Percentiles rank a stretch among this genome's conserved stretches.
Conservation (phyloP, 805 yeast species). For the Kazachstania viticola region DNA sequence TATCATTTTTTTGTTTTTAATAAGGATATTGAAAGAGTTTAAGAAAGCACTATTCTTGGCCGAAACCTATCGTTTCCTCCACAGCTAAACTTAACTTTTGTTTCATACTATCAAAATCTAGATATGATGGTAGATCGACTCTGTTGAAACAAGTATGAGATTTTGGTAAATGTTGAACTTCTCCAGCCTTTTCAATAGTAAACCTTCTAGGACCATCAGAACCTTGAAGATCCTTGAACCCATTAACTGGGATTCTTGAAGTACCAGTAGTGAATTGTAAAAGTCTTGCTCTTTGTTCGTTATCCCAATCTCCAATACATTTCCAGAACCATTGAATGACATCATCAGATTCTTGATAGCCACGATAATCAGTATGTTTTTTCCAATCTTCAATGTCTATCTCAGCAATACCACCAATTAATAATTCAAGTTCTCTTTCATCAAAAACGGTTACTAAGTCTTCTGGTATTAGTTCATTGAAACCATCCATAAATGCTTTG, state of each 20-base stretch:
- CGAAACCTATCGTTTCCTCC: conserved; percentile 98
- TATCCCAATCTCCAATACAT: conserved; percentile 86
- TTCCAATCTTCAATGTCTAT: conserved; percentile 99
- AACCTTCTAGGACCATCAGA: conserved; percentile 98
- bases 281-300: conserved; percentile 90
- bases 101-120: conserved; percentile 69
- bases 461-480: conserved; percentile 94
- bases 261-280: conserved; percentile 98
- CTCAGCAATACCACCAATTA: conserved; percentile 97
- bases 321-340: conserved; percentile 99
- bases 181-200: conserved; percentile 96
- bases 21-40: no score
- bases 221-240: conserved; percentile 97
- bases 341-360: conserved; percentile 92
- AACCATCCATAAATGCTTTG: conserved; percentile 92
- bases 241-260: conserved; percentile 96
- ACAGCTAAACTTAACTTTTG: conserved; percentile 92
- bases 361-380: conserved; percentile 96
- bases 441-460: conserved; percentile 94
- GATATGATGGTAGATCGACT: conserved; percentile 93
- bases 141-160: conserved; percentile 98
- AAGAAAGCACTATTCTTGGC: conserved; percentile 92
- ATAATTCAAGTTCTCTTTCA: conserved; percentile 90
- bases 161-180: conserved; percentile 82
- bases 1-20: no score